A percentile compares a stretch with the other conserved stretches of the same genome.
These are phyloP conservation scores for Scleroderma citrinum DNA, from an alignment of 768 basidiomycete genomes.

Conservation along the genomic window DNA sequence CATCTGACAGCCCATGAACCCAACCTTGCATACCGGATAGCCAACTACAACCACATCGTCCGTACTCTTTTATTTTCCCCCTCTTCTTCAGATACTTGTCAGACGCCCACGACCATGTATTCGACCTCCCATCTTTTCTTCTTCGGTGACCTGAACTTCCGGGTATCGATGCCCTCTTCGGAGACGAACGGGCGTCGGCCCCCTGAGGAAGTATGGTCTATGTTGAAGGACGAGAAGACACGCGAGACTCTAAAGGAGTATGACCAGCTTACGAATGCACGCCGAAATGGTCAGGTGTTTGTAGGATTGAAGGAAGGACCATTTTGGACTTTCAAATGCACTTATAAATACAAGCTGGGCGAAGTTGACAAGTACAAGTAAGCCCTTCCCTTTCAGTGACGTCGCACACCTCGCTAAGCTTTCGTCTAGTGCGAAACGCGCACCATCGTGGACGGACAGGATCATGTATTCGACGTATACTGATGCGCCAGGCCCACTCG, in stretches of 20 bases:
- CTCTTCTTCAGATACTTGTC: conserved; percentile 32
- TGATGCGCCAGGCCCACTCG: conserved; percentile 50
- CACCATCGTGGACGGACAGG: conserved; percentile 91
- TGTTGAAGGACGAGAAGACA: conserved; percentile 42
- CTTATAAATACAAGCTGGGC: conserved; percentile 82
- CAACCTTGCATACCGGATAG: conserved; percentile 58
- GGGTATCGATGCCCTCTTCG: conserved; percentile 60
- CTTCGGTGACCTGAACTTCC: conserved; percentile 92
- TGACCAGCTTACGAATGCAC: conserved; percentile 67
- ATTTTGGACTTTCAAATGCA: conserved; percentile 86
- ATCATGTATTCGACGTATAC: conserved; percentile 77
- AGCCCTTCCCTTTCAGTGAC: conserved; percentile 14
- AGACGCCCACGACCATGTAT: conserved; percentile 58
- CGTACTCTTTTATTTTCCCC: conserved; percentile 73
- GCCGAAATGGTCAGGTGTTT: conserved; percentile 58
- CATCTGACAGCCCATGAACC: conserved; percentile 83
- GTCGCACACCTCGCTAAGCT: background rate
- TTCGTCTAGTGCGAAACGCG: conserved; percentile 51
- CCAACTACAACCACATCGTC: conserved; percentile 80
- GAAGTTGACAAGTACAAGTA: conserved; percentile 80
- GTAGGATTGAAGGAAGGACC: conserved; percentile 78
- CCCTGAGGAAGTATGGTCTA: conserved; percentile 33
- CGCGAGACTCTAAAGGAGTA: conserved; percentile 62
- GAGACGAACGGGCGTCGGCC: conserved; percentile 30
- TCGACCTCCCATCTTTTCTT: conserved; percentile 88